Conservation (phyloP, 2,329 filamentous ascomycete genomes). For the Neonectria punicea region DNA sequence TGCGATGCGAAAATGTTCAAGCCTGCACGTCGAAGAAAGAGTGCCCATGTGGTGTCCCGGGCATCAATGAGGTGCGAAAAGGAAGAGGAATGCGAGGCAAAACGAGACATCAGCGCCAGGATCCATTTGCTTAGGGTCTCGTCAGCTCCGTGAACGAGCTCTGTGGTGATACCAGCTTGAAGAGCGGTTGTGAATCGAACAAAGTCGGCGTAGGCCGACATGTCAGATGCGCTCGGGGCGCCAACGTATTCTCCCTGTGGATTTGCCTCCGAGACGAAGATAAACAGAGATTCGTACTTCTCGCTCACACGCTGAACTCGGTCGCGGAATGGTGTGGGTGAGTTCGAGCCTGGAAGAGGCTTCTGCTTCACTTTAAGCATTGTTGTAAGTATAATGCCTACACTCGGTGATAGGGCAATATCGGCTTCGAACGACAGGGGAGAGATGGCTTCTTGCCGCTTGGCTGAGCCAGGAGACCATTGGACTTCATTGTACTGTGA, state of each 20-base stretch:
- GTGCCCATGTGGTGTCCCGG: slow-evolving; percentile 55
- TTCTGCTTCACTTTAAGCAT: slow-evolving; percentile 78
- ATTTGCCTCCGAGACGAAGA: slow-evolving; percentile 72
- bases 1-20: slow-evolving; percentile 52
- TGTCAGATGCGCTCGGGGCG: slow-evolving; percentile 53
- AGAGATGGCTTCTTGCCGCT: slow-evolving; percentile 45
- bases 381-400: slow-evolving; percentile 76
- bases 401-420: slow-evolving; percentile 74
- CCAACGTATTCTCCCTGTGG: slow-evolving; percentile 53
- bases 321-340: slow-evolving; percentile 61
- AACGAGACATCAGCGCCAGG: slow-evolving; percentile 61
- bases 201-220: slow-evolving; percentile 60
- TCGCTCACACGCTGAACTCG: slow-evolving; percentile 62
- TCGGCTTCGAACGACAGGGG: slow-evolving; percentile 72
- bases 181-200: slow-evolving; percentile 59
- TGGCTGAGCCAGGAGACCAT: slow-evolving; percentile 46
- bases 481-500: slow-evolving; percentile 48
- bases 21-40: slow-evolving; percentile 49
- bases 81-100: slow-evolving; percentile 42
- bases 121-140: slow-evolving; percentile 66
- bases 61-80: slow-evolving; percentile 50
- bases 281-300: slow-evolving; percentile 74
- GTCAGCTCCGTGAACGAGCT: slow-evolving; percentile 62
- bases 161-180: slow-evolving; percentile 50
- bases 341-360: slow-evolving; percentile 65